phyloP scores from a whole-genome alignment of 2,329 filamentous ascomycete species.

The Aspergillus spinulosporus region DNA sequence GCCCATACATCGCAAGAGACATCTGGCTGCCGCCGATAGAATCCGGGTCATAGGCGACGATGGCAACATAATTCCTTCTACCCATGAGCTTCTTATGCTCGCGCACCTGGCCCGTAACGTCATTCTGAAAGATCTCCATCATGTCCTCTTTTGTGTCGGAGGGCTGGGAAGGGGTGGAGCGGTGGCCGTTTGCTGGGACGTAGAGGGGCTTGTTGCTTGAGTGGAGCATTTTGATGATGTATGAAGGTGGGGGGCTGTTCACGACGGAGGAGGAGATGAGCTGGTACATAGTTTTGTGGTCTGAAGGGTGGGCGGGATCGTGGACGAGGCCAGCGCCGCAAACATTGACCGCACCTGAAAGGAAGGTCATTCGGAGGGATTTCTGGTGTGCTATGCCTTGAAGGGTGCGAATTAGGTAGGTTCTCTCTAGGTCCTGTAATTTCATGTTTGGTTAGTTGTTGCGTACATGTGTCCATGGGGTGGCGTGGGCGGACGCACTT shows the following conservation, averaged over 20 bases:
- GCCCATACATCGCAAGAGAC: slow-evolving; percentile 36
- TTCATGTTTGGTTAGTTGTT: neutral
- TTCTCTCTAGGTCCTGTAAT: slow-evolving; percentile 79
- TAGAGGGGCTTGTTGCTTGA: slow-evolving; percentile 84
- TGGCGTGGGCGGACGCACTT: slow-evolving; percentile 47
- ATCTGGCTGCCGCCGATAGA: slow-evolving; percentile 52
- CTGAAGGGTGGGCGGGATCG: slow-evolving; percentile 83
- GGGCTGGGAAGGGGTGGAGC: slow-evolving; percentile 62
- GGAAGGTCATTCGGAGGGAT: slow-evolving; percentile 92
- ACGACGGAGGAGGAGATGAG: slow-evolving; percentile 92
- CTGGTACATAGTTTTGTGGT: slow-evolving; percentile 99
- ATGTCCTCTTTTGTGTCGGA: slow-evolving; percentile 98
- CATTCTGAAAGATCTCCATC: slow-evolving; percentile 99
- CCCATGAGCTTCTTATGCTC: slow-evolving; percentile 94
- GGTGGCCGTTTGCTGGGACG: slow-evolving; percentile 82
- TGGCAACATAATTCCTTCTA: slow-evolving; percentile 84
- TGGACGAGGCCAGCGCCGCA: slow-evolving; percentile 92
- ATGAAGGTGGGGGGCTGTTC: slow-evolving; percentile 78
- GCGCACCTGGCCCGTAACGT: slow-evolving; percentile 77
- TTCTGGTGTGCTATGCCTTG: slow-evolving; percentile 96
- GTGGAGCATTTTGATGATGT: slow-evolving; percentile 90
- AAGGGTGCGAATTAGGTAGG: slow-evolving; percentile 91
- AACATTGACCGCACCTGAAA: slow-evolving; percentile 86
- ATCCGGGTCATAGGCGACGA: slow-evolving; percentile 93
- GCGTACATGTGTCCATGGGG: too few relatives aligned